phyloP scores from a whole-genome alignment of 1,284 basidiomycete species.

The Hypsizygus ulmarius region DNA sequence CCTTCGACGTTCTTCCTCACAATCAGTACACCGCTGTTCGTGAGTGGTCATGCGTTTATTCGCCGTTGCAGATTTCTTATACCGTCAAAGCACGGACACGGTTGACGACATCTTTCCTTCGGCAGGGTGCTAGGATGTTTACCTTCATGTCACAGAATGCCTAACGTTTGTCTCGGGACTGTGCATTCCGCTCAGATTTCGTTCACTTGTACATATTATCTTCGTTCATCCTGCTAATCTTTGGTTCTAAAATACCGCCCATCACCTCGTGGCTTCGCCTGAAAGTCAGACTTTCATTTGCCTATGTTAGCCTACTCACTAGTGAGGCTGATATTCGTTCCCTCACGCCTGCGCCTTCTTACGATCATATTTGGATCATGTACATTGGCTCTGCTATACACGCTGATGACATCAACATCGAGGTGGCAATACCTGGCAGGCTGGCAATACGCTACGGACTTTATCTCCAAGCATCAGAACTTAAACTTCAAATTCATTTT shows the following conservation, averaged over 20 bases:
- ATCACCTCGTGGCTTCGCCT: background rate
- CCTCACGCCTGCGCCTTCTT: too few relatives aligned
- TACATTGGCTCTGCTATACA: too few relatives aligned
- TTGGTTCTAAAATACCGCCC: background rate
- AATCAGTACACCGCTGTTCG: constrained; percentile 76
- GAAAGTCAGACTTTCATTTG: too few relatives aligned
- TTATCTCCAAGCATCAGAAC: too few relatives aligned
- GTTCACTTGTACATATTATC: constrained; percentile 1
- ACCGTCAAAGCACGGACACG: constrained; percentile 48
- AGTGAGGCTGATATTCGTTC: too few relatives aligned
- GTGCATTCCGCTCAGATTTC: constrained; percentile 2
- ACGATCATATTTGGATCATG: too few relatives aligned
- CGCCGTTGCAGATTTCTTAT: constrained; percentile 12
- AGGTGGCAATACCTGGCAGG: too few relatives aligned
- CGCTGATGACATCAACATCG: too few relatives aligned
- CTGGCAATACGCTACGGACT: too few relatives aligned
- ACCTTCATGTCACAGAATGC: constrained; percentile 26
- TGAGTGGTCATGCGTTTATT: constrained; percentile 40
- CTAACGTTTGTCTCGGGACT: constrained; percentile 2
- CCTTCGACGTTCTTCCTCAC: constrained; percentile 76
- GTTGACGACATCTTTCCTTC: constrained; percentile 65
- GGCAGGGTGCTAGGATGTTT: constrained; percentile 74
- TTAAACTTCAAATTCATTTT: too few relatives aligned
- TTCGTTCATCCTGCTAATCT: background rate
- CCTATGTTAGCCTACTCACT: too few relatives aligned